Conservation (phyloP, 768 basidiomycete species). For the Sporobolomyces roseus region DNA sequence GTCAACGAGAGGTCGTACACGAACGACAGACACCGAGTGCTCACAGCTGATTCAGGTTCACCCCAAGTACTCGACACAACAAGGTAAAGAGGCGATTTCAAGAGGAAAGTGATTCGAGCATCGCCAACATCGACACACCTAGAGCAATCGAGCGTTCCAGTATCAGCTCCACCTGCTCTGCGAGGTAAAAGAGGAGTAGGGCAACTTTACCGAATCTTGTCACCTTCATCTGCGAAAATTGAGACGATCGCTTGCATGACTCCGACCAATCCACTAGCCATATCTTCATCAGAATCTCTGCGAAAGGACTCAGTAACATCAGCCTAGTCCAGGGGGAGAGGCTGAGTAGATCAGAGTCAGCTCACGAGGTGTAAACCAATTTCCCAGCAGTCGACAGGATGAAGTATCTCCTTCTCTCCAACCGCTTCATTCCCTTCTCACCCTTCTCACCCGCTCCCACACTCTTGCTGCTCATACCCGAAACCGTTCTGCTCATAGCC, state of each 20-base stretch:
- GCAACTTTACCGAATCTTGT: slow-evolving; percentile 56
- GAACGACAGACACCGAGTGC: slow-evolving; percentile 45
- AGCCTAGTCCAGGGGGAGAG: too few species aligned
- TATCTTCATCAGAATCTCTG: slow-evolving; percentile 52
- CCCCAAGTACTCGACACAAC: slow-evolving; percentile 80
- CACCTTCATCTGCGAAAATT: slow-evolving; percentile 87
- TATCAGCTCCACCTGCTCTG: too few species aligned
- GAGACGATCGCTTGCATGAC: slow-evolving; percentile 94
- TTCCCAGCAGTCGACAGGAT: slow-evolving; percentile 94
- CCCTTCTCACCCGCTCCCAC: background rate
- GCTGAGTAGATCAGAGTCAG: background rate
- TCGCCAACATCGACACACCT: slow-evolving; percentile 76
- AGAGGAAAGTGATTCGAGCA: slow-evolving; percentile 78
- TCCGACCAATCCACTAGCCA: slow-evolving; percentile 74
- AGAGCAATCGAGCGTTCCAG: background rate
- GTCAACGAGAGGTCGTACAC: background rate
- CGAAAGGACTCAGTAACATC: slow-evolving; percentile 49
- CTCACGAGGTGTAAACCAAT: slow-evolving; percentile 86
- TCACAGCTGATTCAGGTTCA: slow-evolving; percentile 91
- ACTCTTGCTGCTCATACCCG: background rate
- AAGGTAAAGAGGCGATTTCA: slow-evolving; percentile 84
- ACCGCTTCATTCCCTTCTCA: background rate
- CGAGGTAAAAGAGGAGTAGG: background rate
- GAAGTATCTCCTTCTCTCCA: slow-evolving; percentile 65
- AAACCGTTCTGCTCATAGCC: background rate